These are phyloP conservation scores for Saccharomyces eubayanus DNA, from an alignment of 805 yeast genomes.

Conservation along the genomic window DNA sequence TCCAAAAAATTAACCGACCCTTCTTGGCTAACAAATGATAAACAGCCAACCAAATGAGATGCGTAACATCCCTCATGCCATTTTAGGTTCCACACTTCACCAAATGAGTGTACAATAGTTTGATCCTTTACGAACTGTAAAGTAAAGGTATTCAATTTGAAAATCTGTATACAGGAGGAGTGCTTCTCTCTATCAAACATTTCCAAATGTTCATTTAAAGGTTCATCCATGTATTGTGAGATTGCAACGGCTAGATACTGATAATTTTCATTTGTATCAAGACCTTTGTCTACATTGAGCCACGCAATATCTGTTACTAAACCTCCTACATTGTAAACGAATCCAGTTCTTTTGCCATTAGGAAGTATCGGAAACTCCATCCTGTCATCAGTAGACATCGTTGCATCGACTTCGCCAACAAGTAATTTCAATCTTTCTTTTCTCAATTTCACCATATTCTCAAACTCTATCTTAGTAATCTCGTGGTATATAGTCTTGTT, in stretches of 20 bases:
- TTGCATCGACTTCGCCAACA: conserved; percentile 15
- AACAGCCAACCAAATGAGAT: conserved; percentile 31
- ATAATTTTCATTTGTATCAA: not conserved
- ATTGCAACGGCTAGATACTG: conserved; percentile 47
- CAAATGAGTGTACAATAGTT: conserved; percentile 35
- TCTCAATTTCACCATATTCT: conserved; percentile 21
- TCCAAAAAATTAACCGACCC: conserved; percentile 47
- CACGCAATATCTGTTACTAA: conserved; percentile 47
- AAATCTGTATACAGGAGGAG: conserved; percentile 39
- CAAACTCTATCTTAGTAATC: conserved; percentile 20
- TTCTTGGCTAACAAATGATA: conserved; percentile 49
- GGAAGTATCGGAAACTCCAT: conserved; percentile 25
- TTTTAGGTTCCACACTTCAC: conserved; percentile 34
- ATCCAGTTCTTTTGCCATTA: conserved; percentile 31
- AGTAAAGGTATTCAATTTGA: conserved; percentile 30
- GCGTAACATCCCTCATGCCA: conserved; percentile 30
- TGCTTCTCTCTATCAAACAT: conserved; percentile 24
- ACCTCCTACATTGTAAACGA: conserved; percentile 43
- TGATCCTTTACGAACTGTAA: conserved; percentile 26
- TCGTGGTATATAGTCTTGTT: conserved; percentile 9
- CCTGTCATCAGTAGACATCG: conserved; percentile 13
- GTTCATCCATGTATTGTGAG: conserved; percentile 30
- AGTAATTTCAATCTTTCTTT: conserved; percentile 10
- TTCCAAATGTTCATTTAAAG: conserved; percentile 23
- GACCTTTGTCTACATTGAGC: conserved; percentile 32